A percentile compares a stretch with the other conserved stretches of the same genome.
Evolutionary conservation across 331 rosid genomes (phyloP).

Genomic region (Cydonia oblonga): DNA sequence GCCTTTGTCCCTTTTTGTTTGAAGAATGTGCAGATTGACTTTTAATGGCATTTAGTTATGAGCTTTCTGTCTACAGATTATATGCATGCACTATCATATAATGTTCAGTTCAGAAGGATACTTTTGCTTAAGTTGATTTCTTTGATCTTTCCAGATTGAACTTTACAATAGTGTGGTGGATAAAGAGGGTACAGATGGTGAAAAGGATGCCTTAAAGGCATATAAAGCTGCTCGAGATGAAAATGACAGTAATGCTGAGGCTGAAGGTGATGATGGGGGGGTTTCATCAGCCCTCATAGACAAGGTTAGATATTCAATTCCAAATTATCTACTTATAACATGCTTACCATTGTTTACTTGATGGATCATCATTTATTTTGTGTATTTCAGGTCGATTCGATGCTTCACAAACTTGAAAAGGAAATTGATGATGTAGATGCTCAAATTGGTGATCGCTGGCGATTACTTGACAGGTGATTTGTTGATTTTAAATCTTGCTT

Average conservation of each 20-base stretch:
- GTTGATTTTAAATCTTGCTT: background rate
- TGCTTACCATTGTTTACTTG: background rate
- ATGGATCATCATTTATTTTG: background rate
- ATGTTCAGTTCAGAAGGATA: background rate
- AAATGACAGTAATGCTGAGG: conserved; percentile 30
- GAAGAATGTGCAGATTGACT: background rate
- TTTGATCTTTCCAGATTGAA: conserved; percentile 53
- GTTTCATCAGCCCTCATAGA: conserved; percentile 85
- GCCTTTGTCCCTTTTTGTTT: background rate
- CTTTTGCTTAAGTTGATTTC: conserved; percentile 8
- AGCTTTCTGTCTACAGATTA: no score
- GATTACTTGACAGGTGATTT: conserved; percentile 70
- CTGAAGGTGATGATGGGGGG: conserved; percentile 35
- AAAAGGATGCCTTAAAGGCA: conserved; percentile 65
- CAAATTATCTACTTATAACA: background rate
- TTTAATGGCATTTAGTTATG: background rate
- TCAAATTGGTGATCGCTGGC: conserved; percentile 77
- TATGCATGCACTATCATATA: background rate
- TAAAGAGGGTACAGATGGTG: conserved; percentile 61
- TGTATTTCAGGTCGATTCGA: conserved; percentile 65
- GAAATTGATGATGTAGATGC: conserved; percentile 97
- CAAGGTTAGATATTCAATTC: conserved; percentile 39
- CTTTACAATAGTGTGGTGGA: conserved; percentile 83
- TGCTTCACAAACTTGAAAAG: conserved; percentile 94
- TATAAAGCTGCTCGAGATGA: conserved; percentile 87